These are phyloP conservation scores for Holtermannia corniformis DNA, from an alignment of 768 basidiomycete species.

Conservation along the genomic window DNA sequence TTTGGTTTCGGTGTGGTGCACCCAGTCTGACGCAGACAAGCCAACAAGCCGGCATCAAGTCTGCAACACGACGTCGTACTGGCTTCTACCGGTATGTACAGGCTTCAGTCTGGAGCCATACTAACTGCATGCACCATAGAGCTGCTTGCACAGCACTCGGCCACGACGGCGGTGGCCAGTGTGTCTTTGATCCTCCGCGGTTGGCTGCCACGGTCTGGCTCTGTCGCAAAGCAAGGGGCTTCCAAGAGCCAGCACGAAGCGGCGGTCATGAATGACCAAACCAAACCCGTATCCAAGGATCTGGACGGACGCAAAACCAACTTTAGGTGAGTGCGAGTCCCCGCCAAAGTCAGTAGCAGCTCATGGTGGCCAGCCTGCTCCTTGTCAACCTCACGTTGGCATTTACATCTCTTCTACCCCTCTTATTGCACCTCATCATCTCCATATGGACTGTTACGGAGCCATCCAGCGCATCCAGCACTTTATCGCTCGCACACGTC, in stretches of 20 bases:
- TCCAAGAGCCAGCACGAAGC: too few species aligned
- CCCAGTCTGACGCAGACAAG: background rate
- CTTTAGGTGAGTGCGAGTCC: constrained; percentile 24
- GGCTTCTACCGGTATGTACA: background rate
- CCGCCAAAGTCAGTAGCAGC: background rate
- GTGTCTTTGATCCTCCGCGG: constrained; percentile 8
- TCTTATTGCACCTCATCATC: constrained; percentile 35
- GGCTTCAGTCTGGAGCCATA: too few species aligned
- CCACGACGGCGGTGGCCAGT: constrained; percentile 12
- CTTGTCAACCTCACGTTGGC: constrained; percentile 36
- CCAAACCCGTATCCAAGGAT: background rate
- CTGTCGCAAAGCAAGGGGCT: too few species aligned
- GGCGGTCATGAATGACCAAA: too few species aligned
- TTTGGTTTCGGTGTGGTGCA: too few species aligned
- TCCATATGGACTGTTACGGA: constrained; percentile 30
- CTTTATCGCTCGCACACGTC: background rate
- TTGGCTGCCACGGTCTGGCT: constrained; percentile 8
- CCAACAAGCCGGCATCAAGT: background rate
- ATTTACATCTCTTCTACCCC: constrained; percentile 34
- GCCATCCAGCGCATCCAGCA: background rate
- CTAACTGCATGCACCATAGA: too few species aligned
- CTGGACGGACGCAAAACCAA: constrained; percentile 24
- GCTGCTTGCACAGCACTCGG: constrained; percentile 16
- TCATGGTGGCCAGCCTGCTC: constrained; percentile 4
- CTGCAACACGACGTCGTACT: background rate